phyloP scores from a whole-genome alignment of 1,284 basidiomycete genomes.

The Cutaneotrichosporon curvatum region DNA sequence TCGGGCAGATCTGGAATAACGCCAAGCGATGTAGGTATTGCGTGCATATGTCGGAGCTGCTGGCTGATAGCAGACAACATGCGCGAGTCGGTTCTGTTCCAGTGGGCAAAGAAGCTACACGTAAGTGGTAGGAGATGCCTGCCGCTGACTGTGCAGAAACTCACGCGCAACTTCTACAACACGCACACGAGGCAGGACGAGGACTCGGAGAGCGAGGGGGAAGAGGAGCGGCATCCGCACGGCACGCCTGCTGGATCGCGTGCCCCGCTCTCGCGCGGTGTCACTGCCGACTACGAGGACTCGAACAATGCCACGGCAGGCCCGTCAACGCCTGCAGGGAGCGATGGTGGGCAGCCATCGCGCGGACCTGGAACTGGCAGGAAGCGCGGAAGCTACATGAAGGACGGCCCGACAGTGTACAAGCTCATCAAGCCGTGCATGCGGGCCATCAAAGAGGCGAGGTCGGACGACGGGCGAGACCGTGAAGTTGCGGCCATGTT shows the following conservation, averaged over 20 bases:
- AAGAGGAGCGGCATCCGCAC: conserved; percentile 12
- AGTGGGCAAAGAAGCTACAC: conserved; percentile 44
- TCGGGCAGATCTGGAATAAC: conserved; percentile 42
- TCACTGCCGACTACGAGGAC: conserved; percentile 10
- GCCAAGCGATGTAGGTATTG: conserved; percentile 35
- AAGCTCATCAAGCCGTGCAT: conserved; percentile 43
- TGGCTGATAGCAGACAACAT: conserved; percentile 34
- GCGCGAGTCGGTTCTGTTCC: conserved; percentile 40
- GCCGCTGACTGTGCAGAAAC: conserved; percentile 25
- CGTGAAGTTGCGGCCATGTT: conserved; percentile 65
- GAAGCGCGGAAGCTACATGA: conserved; percentile 36
- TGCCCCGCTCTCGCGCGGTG: background rate
- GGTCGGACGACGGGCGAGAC: conserved; percentile 51
- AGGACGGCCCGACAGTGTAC: conserved; percentile 41
- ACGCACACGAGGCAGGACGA: conserved; percentile 12
- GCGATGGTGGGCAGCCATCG: background rate
- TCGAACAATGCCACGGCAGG: conserved; percentile 8
- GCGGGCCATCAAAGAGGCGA: conserved; percentile 33
- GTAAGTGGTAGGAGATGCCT: no score
- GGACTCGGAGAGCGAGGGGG: conserved; percentile 14
- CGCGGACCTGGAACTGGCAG: conserved; percentile 16
- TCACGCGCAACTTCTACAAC: conserved; percentile 29
- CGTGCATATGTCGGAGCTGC: conserved; percentile 3
- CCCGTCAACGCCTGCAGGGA: conserved; percentile 9
- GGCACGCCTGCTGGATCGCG: background rate